These are phyloP conservation scores for Marasmius oreades DNA, from an alignment of 1,284 basidiomycete species.

Conservation along the genomic window DNA sequence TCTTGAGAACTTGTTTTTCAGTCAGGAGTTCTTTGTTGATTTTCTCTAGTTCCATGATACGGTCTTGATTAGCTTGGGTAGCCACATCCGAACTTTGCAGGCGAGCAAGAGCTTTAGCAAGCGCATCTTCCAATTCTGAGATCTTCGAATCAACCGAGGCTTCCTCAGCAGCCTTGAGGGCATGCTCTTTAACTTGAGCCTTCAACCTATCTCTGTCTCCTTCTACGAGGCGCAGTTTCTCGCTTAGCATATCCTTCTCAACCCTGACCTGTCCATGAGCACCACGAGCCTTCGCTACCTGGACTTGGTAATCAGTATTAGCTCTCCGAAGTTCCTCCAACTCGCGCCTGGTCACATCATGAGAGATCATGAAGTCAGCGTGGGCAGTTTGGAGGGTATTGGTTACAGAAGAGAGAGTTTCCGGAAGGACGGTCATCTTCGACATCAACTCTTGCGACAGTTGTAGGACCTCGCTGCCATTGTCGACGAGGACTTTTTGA, in stretches of 20 bases:
- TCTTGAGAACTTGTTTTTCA: constrained; percentile 53
- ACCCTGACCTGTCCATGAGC: constrained; percentile 75
- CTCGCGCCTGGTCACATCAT: constrained; percentile 54
- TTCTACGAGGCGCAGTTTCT: constrained; percentile 58
- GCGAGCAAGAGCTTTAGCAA: constrained; percentile 63
- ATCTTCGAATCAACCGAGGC: constrained; percentile 51
- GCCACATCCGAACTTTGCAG: constrained; percentile 69
- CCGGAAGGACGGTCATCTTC: constrained; percentile 55
- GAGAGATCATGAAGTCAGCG: constrained; percentile 55
- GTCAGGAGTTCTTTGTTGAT: constrained; percentile 44
- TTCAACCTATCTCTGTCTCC: constrained; percentile 59
- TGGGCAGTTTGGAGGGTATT: constrained; percentile 56
- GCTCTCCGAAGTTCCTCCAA: constrained; percentile 63
- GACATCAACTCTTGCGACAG: constrained; percentile 50
- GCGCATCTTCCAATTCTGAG: constrained; percentile 61
- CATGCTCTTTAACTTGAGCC: constrained; percentile 46
- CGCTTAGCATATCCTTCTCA: constrained; percentile 69
- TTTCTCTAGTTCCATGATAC: constrained; percentile 60
- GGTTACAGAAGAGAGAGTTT: constrained; percentile 50
- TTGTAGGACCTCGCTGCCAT: constrained; percentile 45
- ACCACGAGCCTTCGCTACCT: constrained; percentile 69
- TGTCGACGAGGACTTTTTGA: constrained; percentile 41
- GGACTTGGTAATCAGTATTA: constrained; percentile 65
- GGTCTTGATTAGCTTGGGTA: constrained; percentile 53
- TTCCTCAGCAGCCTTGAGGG: constrained; percentile 43